These are phyloP conservation scores for Rhodotorula diobovata DNA, from an alignment of 768 basidiomycete genomes.

Conservation along the genomic window DNA sequence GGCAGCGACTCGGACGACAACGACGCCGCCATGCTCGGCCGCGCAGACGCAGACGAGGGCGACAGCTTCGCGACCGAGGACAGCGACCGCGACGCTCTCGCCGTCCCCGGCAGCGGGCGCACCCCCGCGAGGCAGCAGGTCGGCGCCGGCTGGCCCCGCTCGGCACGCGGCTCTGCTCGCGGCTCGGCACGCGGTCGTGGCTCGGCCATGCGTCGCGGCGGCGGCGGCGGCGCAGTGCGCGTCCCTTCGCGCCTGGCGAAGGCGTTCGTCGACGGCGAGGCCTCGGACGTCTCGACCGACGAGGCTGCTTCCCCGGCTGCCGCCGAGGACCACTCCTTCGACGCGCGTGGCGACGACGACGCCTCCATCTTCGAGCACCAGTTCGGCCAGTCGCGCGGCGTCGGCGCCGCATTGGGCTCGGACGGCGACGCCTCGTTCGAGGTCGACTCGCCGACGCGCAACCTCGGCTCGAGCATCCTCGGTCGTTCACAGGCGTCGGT, in stretches of 20 bases:
- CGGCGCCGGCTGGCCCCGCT: conserved; percentile 2
- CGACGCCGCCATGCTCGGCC: conserved; percentile 44
- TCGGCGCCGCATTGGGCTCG: neutral
- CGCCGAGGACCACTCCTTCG: neutral
- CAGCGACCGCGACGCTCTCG: conserved; percentile 8
- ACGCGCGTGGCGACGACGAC: conserved; percentile 6
- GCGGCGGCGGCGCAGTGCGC: conserved; percentile 6
- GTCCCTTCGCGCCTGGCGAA: conserved; percentile 13
- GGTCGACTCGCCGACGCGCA: conserved; percentile 12
- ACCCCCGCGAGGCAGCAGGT: neutral
- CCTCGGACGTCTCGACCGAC: conserved; percentile 5
- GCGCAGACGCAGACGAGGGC: conserved; percentile 8
- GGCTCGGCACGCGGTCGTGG: conserved; percentile 15
- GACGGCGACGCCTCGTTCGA: conserved; percentile 16
- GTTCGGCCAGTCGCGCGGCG: conserved; percentile 5
- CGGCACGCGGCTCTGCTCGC: conserved; percentile 6
- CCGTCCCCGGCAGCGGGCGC: neutral
- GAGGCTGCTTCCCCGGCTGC: neutral
- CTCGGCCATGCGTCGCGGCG: conserved; percentile 10
- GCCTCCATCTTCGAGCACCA: conserved; percentile 11
- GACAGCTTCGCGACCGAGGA: conserved; percentile 1
- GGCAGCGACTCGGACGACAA: conserved; percentile 49
- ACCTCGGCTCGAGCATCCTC: conserved; percentile 1
- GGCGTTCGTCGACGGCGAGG: conserved; percentile 13
- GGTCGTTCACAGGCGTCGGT: neutral